Conservation (phyloP, 2,329 filamentous ascomycete species). For the Parafenestella ontariensis region DNA sequence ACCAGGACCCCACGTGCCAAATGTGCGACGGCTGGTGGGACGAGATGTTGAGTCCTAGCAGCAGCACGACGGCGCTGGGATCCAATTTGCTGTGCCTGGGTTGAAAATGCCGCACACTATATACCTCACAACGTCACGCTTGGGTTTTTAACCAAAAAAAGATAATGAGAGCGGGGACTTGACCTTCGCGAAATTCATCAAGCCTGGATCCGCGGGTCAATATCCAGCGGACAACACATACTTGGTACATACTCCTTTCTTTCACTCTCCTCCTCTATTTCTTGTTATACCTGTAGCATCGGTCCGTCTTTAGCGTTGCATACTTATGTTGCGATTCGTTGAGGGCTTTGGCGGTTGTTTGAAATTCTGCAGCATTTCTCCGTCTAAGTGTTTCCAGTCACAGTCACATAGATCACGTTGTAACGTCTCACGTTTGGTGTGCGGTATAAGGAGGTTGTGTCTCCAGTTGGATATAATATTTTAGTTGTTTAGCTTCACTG, state of each 20-base stretch:
- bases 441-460: neutral
- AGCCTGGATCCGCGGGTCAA: neutral
- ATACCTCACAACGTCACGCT: neutral
- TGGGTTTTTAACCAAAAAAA: too few species aligned
- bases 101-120: neutral
- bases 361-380: neutral
- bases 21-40: slow-evolving; percentile 43
- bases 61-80: slow-evolving; percentile 29
- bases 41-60: slow-evolving; percentile 40
- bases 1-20: slow-evolving; percentile 30
- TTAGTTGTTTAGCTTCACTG: neutral
- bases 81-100: slow-evolving; percentile 24
- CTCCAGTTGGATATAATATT: neutral
- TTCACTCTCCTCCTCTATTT: neutral
- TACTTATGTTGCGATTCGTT: neutral
- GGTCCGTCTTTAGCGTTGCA: neutral
- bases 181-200: neutral
- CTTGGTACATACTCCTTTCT: neutral
- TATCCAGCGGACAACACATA: neutral
- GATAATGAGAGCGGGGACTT: neutral
- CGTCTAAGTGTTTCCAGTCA: neutral
- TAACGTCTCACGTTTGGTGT: neutral
- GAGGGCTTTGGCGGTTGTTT: neutral
- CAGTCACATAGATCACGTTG: neutral
- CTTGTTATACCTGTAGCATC: neutral